Percentiles rank a stretch among this genome's conserved stretches.
Evolutionary conservation across 177 flowering plant species (phyloP).

Genomic region (Telopea speciosissima): DNA sequence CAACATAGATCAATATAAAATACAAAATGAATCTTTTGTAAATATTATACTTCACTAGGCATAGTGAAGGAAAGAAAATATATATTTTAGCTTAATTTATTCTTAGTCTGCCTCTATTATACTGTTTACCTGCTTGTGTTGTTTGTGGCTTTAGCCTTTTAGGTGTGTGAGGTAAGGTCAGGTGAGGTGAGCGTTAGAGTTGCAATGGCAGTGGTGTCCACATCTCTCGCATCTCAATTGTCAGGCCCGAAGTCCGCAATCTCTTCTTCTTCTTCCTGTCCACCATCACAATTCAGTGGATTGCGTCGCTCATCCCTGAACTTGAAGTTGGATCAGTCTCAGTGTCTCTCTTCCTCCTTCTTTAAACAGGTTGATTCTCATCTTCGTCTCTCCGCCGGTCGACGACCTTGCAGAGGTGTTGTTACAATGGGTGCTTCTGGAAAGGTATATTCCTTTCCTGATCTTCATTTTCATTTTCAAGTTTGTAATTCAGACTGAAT

Average conservation of each 20-base stretch:
- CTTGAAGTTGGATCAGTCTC: constrained; percentile 35
- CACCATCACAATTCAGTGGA: constrained; percentile 32
- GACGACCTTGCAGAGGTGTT: constrained; percentile 32
- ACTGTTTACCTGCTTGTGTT: too few relatives aligned
- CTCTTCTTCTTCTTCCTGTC: constrained; percentile 6
- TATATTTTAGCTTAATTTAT: too few relatives aligned
- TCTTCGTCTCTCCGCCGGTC: constrained; percentile 39
- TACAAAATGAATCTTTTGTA: too few relatives aligned
- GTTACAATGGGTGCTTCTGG: constrained; percentile 82
- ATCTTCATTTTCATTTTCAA: background rate
- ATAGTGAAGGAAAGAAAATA: too few relatives aligned
- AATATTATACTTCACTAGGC: too few relatives aligned
- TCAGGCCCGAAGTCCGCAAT: constrained; percentile 21
- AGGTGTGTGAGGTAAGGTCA: too few relatives aligned
- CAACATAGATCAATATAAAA: too few relatives aligned
- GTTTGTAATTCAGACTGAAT: background rate
- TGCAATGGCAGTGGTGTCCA: constrained; percentile 48
- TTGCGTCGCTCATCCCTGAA: constrained; percentile 37
- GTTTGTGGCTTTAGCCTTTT: too few relatives aligned
- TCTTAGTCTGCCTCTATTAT: too few relatives aligned
- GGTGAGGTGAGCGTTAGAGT: too few relatives aligned
- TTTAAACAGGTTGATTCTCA: constrained; percentile 36
- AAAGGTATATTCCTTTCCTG: constrained; percentile 30
- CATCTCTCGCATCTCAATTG: constrained; percentile 39
- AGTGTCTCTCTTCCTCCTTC: constrained; percentile 22